These are phyloP conservation scores for Choiromyces venosus DNA, from an alignment of 495 filamentous ascomycete species.

Conservation along the genomic window DNA sequence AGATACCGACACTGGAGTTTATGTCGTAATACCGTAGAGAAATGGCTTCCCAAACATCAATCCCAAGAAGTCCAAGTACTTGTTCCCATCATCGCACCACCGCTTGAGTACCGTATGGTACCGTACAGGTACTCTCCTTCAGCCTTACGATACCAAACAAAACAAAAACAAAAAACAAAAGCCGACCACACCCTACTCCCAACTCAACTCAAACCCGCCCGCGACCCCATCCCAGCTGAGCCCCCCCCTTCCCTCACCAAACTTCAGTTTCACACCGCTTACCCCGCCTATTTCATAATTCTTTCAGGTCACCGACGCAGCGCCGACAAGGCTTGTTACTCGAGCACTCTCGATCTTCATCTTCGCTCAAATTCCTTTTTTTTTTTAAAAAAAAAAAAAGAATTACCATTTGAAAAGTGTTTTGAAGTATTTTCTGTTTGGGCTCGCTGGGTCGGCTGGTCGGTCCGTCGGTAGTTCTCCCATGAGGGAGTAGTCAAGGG, in stretches of 20 bases:
- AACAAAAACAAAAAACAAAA: no score
- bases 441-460: neutral
- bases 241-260: no score
- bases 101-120: no score
- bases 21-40: no score
- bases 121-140: no score
- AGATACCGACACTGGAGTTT: no score
- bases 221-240: neutral
- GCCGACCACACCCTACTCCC: no score
- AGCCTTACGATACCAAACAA: neutral
- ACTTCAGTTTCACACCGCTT: neutral
- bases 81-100: no score
- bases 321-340: neutral
- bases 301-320: neutral
- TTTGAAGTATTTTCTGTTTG: neutral
- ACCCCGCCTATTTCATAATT: neutral
- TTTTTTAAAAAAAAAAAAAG: neutral
- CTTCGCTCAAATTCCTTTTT: neutral
- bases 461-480: neutral
- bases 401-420: no score
- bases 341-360: neutral
- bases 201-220: neutral
- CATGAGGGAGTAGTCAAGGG: no score
- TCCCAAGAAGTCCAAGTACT: no score
- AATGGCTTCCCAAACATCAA: no score